A percentile compares a stretch with the other conserved stretches of the same genome.
Conservation (phyloP, 495 filamentous ascomycete species). For the Hypoxylon subgilvum region DNA sequence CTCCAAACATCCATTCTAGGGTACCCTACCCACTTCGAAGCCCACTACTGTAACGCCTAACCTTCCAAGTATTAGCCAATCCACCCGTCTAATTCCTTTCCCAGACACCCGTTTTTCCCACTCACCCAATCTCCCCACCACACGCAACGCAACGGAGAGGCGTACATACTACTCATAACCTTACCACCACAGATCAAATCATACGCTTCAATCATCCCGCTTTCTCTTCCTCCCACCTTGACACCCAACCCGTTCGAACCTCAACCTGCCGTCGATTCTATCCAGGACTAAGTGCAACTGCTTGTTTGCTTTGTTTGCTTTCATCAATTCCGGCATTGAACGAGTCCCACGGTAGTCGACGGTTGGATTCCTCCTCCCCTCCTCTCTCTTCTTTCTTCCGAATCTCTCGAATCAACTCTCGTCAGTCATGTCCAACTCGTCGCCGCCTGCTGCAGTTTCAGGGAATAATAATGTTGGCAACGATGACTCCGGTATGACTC, state of each 20-base stretch:
- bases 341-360: conserved; percentile 32
- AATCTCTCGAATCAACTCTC: conserved; percentile 9
- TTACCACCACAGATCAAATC: background rate
- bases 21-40: conserved; percentile 18
- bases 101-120: conserved; percentile 13
- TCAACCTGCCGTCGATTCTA: conserved; percentile 31
- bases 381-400: conserved; percentile 1
- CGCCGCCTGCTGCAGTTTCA: conserved; percentile 40
- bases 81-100: conserved; percentile 34
- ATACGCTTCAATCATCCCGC: conserved; percentile 3
- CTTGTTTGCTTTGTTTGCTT: conserved; percentile 14
- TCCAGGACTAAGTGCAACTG: conserved; percentile 15
- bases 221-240: conserved; percentile 31
- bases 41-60: conserved; percentile 34
- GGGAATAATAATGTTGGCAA: conserved; percentile 42
- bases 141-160: conserved; percentile 27
- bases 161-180: background rate
- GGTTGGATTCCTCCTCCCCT: conserved; percentile 22
- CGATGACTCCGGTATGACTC: conserved; percentile 44
- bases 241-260: conserved; percentile 25
- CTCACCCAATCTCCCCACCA: conserved; percentile 35
- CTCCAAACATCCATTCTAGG: conserved; percentile 22
- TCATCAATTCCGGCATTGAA: conserved; percentile 22
- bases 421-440: conserved; percentile 45
- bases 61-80: conserved; percentile 33